Evolutionary conservation across 805 yeast genomes (phyloP).

Genomic region (Blastobotrys americana): DNA sequence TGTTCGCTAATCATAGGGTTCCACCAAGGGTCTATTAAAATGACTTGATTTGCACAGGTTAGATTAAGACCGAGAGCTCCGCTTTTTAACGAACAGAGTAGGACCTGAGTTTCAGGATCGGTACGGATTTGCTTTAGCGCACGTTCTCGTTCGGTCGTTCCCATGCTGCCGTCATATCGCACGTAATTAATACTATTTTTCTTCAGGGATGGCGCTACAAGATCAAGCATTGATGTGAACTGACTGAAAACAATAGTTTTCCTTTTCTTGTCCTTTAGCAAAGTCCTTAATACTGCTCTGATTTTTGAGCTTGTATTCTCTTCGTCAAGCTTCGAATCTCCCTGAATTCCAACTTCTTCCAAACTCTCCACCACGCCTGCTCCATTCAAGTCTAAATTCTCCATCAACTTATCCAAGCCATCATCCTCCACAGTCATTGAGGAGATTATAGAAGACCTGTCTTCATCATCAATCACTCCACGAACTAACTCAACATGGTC

Average conservation of each 20-base stretch:
- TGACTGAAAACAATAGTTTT: slow-evolving; percentile 43
- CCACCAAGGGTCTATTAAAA: slow-evolving; percentile 44
- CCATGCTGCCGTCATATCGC: slow-evolving; percentile 34
- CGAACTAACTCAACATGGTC: slow-evolving; percentile 24
- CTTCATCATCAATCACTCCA: slow-evolving; percentile 9
- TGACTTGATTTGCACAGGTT: slow-evolving; percentile 37
- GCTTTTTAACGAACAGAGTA: slow-evolving; percentile 39
- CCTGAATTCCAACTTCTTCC: neutral
- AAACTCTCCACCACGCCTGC: neutral
- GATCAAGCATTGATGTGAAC: slow-evolving; percentile 33
- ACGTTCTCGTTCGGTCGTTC: slow-evolving; percentile 26
- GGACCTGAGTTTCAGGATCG: slow-evolving; percentile 27
- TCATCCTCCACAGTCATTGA: slow-evolving; percentile 21
- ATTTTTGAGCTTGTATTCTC: slow-evolving; percentile 33
- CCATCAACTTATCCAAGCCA: slow-evolving; percentile 26
- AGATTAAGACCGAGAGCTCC: slow-evolving; percentile 42
- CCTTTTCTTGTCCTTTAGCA: slow-evolving; percentile 30
- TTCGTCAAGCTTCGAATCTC: neutral
- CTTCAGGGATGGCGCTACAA: slow-evolving; percentile 27
- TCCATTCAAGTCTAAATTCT: slow-evolving; percentile 17
- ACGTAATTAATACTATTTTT: slow-evolving; percentile 29
- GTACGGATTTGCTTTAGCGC: slow-evolving; percentile 28
- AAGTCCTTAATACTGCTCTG: slow-evolving; percentile 29
- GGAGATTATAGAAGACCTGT: slow-evolving; percentile 18
- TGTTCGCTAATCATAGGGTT: slow-evolving; percentile 46